A percentile compares a stretch with the other conserved stretches of the same genome.
Conservation (phyloP, 2,329 filamentous ascomycete genomes). For the Ceratocystis diversiconidia region DNA sequence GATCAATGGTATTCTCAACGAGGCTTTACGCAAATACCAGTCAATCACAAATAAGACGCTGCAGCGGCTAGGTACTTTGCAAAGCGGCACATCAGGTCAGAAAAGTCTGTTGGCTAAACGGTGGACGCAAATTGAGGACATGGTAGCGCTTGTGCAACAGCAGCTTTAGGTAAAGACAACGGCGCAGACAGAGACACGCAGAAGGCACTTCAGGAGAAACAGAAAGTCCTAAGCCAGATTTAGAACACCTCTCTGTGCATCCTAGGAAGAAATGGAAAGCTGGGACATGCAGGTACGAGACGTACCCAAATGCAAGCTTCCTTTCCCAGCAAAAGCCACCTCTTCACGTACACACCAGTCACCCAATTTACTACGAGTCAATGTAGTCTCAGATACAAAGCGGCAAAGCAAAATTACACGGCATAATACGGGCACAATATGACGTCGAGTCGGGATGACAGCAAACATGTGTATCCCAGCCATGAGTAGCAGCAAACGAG, state of each 20-base stretch:
- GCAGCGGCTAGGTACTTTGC: conserved; percentile 24
- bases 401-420: not conserved
- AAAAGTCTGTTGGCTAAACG: conserved; percentile 25
- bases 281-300: conserved; percentile 1
- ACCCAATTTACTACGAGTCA: not conserved
- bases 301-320: not conserved
- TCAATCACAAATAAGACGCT: conserved; percentile 24
- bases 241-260: conserved; percentile 22
- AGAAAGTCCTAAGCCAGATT: not conserved
- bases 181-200: not conserved
- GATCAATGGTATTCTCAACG: conserved; percentile 27
- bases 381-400: not conserved
- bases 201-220: not conserved
- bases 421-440: not conserved
- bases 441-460: not conserved
- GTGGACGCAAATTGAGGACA: conserved; percentile 31
- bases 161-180: not conserved
- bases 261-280: conserved; percentile 20
- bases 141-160: conserved; percentile 3
- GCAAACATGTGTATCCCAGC: no score
- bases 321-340: not conserved
- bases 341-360: not conserved
- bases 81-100: conserved; percentile 25
- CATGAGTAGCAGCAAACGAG: no score
- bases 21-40: conserved; percentile 28